Evolutionary conservation across 176 grass and related monocot species (phyloP), one percentile per base, ranked within the genome.

Genomic region (Puya raimondii): DNA sequence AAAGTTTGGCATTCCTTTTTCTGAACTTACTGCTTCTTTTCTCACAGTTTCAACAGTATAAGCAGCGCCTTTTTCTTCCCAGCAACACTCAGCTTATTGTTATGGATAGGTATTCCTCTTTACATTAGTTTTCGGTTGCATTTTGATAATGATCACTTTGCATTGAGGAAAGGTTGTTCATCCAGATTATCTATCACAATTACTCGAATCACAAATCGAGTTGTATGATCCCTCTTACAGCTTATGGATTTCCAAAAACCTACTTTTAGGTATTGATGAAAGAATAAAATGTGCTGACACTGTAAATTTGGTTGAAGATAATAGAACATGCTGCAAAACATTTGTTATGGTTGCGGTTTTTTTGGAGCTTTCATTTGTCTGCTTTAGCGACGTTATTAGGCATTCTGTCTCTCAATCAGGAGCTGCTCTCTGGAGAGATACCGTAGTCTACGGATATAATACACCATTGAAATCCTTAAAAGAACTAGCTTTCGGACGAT

Each of bases 1-100:
- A 42, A 5, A 42, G 33, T 42, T 25, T 68, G 33, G 1, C 51
- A 9, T 64, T 81, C 47, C 15, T 13, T 23, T 23, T 47, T 21
- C 29, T 74, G 49, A 7, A 13, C 67, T 76, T 51, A 80, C 49
- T 23, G 48, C 23, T 3, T 70, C n/a, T 12, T 5, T 57, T 50
- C 47, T 85, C 82, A 23, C 82, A 97, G 93, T 74, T 92, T 85
- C 79, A 48, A 88, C 53, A 90, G 69, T 74, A 92, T 92, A 53
- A 92, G 86, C 79, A 81, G 67, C 81, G 84, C 89, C 71, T 97
- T 90, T 80, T 97, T 90, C 84, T 86, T 97, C 48, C 74, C 71
- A 20, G 88, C 93, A 64, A 84, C 86, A 66, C 49, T 78, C 1
- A 79, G 89, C 14, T 63, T 92, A 47, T 64, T 97, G 78, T 63